A percentile compares a stretch with the other conserved stretches of the same genome.
Conservation (phyloP, 1,284 basidiomycete species). For the Irpex sp. region DNA sequence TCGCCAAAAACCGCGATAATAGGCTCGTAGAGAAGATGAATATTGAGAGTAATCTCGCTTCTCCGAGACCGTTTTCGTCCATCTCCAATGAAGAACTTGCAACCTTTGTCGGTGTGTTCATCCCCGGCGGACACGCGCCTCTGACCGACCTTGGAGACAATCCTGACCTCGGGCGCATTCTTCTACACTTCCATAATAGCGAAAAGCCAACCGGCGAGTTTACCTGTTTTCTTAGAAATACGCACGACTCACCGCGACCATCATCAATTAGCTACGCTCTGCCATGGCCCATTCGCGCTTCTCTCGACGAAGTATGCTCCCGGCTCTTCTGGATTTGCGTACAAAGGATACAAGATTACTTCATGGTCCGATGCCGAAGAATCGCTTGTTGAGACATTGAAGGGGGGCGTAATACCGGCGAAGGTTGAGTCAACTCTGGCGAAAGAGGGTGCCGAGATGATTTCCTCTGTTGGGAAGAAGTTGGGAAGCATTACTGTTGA, state of each 20-base stretch:
- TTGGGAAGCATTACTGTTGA: slow-evolving; percentile 30
- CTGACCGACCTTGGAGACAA: slow-evolving; percentile 33
- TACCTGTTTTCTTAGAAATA: neutral
- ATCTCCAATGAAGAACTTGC: slow-evolving; percentile 31
- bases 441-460: slow-evolving; percentile 31
- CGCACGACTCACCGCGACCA: neutral
- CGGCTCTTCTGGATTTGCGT: slow-evolving; percentile 32
- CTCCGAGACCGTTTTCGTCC: slow-evolving; percentile 30
- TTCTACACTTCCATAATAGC: slow-evolving; percentile 32
- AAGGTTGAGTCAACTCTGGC: slow-evolving; percentile 32
- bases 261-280: slow-evolving; percentile 27
- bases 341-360: slow-evolving; percentile 35
- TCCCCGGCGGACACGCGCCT: slow-evolving; percentile 35
- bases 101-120: slow-evolving; percentile 32
- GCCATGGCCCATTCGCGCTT: slow-evolving; percentile 35
- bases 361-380: slow-evolving; percentile 36
- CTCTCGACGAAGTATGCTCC: slow-evolving; percentile 35
- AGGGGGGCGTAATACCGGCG: slow-evolving; percentile 26
- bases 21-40: slow-evolving; percentile 28
- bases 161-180: slow-evolving; percentile 33
- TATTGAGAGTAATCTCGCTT: slow-evolving; percentile 26
- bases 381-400: slow-evolving; percentile 30
- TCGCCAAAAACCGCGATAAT: slow-evolving; percentile 28
- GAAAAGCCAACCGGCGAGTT: slow-evolving; percentile 32
- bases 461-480: slow-evolving; percentile 27